Evolutionary conservation across 1,284 basidiomycete species (phyloP).

Genomic region (Agaricales sp.): DNA sequence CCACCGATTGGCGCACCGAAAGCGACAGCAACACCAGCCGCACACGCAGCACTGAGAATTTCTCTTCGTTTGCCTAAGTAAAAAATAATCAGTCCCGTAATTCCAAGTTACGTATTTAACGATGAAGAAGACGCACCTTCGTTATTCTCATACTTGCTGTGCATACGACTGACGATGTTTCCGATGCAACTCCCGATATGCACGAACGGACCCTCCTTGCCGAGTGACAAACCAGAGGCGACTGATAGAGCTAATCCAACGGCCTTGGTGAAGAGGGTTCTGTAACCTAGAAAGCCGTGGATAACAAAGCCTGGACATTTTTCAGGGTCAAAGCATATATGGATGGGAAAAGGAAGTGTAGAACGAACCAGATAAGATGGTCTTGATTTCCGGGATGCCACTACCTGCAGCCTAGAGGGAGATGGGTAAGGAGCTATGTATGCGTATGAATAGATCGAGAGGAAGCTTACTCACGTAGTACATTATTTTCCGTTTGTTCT

Average conservation of each 20-base stretch:
- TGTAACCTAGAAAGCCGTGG: slow-evolving; percentile 89
- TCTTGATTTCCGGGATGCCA: slow-evolving; percentile 96
- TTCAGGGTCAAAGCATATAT: no score
- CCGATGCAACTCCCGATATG: slow-evolving; percentile 94
- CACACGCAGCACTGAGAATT: slow-evolving; percentile 86
- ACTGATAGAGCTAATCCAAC: slow-evolving; percentile 87
- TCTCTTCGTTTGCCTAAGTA: slow-evolving; percentile 79
- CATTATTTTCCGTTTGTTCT: slow-evolving; percentile 56
- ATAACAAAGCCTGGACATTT: no score
- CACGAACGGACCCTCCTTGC: slow-evolving; percentile 95
- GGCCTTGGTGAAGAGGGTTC: slow-evolving; percentile 86
- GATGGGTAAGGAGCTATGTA: slow-evolving; percentile 1
- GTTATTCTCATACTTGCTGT: slow-evolving; percentile 86
- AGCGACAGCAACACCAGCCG: slow-evolving; percentile 85
- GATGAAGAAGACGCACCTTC: slow-evolving; percentile 47
- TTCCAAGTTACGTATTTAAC: slow-evolving; percentile 1
- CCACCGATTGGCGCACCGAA: slow-evolving; percentile 92
- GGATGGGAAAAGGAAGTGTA: slow-evolving; percentile 19
- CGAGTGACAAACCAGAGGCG: slow-evolving; percentile 82
- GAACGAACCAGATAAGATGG: slow-evolving; percentile 87
- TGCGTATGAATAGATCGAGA: slow-evolving; percentile 3
- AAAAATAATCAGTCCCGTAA: slow-evolving; percentile 3
- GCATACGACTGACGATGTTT: slow-evolving; percentile 87
- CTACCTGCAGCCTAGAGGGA: slow-evolving; percentile 74
- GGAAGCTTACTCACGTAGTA: slow-evolving; percentile 70